Evolutionary conservation across 305 asterid species (phyloP), one percentile per base, ranked within the genome.

Genomic region (Solanum hybrid): DNA sequence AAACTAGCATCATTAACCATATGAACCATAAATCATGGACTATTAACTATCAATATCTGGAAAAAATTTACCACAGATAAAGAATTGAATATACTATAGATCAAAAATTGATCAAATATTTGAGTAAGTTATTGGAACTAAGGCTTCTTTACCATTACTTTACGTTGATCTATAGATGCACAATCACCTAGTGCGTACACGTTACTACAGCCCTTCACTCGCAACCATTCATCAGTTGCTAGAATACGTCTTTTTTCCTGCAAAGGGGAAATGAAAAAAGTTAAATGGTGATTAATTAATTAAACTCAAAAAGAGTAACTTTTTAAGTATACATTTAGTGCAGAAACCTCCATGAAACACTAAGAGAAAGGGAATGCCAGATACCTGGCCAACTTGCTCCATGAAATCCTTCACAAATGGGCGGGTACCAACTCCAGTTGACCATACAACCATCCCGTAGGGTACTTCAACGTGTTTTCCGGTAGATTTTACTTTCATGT

Each of bases 141-240:
- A 69, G 86, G 74, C 64, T 11, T 40, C 35, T 61, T 61, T 94
- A 96, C 99, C 98, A 90, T 95, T 91, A 97, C 93, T 90, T 95
- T 96, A 73, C 93, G 94, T 89, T 97, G 98, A 94, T 95, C 96
- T 2, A 97, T 90, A 36, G 98, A 93, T 51, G 98, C 96, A 89
- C 98, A 97, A 93, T 97, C 99, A 88, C 99, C 99, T 26, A 97
- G 95, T 33, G 98, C 98, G 91, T 94, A 97, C 88, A 94, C 97
- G 46, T 93, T 93, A 11, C 95, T 96, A 86, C 95, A 92, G 67
- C 96, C 98, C 94, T 97, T 97, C 46, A 96, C 99, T 91, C 93
- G 92, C 86, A 97, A 87, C 99, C 99, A 97, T 92, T 97, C 99
- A 90, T 96, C 95, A 73, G 97, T 95, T 40, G 97, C 96, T 40